Percentiles rank a stretch among this genome's conserved stretches.
Conservation (phyloP, 1,284 basidiomycete species). For the Pholiota adiposa region DNA sequence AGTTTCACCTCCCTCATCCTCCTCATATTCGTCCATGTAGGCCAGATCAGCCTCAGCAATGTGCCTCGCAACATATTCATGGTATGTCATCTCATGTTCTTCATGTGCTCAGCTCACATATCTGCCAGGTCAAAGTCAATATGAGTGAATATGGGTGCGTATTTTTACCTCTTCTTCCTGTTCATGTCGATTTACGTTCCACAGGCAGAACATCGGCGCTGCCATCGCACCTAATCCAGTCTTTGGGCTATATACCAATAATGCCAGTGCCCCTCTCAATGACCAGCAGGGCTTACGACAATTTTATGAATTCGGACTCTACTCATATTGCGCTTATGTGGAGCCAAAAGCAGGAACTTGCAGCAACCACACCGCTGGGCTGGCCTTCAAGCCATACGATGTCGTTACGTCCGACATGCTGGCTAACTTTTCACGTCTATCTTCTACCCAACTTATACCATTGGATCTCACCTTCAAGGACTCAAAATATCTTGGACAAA, state of each 20-base stretch:
- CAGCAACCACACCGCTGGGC: conserved; percentile 61
- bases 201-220: conserved; percentile 17
- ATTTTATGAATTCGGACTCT: conserved; percentile 76
- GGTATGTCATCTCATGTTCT: conserved; percentile 45
- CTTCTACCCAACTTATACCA: conserved; percentile 52
- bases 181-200: not conserved
- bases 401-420: conserved; percentile 69
- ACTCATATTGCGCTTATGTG: conserved; percentile 76
- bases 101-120: conserved; percentile 19
- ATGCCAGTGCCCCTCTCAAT: conserved; percentile 65
- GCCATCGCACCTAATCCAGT: conserved; percentile 55
- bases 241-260: conserved; percentile 67
- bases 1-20: conserved; percentile 70
- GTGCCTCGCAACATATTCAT: conserved; percentile 74
- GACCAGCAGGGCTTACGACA: conserved; percentile 64
- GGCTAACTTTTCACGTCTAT: conserved; percentile 59
- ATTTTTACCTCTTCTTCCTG: not conserved
- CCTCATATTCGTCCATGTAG: conserved; percentile 82
- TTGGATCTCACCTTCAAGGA: conserved; percentile 57
- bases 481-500: conserved; percentile 62
- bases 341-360: conserved; percentile 64
- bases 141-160: conserved; percentile 23
- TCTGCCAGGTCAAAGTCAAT: conserved; percentile 65
- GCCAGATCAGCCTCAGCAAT: conserved; percentile 77
- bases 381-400: conserved; percentile 63